phyloP scores from a whole-genome alignment of 805 yeast genomes.

The Danielia oregonensis region DNA sequence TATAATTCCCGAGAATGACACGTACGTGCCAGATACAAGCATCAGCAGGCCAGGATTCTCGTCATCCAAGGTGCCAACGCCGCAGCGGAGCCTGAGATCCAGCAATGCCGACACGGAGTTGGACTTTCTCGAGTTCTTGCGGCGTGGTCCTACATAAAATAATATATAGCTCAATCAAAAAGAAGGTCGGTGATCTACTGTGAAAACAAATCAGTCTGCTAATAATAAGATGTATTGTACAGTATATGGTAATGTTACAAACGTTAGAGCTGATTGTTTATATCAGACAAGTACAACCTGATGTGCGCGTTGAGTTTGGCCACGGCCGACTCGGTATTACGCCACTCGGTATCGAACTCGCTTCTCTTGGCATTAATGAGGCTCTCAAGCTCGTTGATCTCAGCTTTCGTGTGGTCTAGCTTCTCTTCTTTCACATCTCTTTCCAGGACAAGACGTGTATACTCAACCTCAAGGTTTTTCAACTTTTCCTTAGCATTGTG shows the following conservation, averaged over 20 bases:
- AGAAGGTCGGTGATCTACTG: no score
- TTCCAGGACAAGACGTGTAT: constrained; percentile 46
- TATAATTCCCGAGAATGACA: constrained; percentile 13
- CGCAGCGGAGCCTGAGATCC: constrained; percentile 9
- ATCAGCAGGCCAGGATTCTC: no score
- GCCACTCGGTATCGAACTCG: constrained; percentile 50
- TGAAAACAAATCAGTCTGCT: no score
- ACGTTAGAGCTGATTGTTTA: constrained; percentile 34
- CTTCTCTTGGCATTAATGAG: constrained; percentile 35
- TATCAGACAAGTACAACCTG: constrained; percentile 48
- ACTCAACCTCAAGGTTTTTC: constrained; percentile 41
- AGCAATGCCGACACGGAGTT: constrained; percentile 26
- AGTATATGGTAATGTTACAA: constrained; percentile 6
- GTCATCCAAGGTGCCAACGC: constrained; percentile 1
- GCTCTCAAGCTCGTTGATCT: constrained; percentile 42
- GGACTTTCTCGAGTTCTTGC: constrained; percentile 46
- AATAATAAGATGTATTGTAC: constrained; percentile 4
- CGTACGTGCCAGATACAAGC: constrained; percentile 4
- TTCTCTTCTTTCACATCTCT: constrained; percentile 47
- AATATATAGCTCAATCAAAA: no score
- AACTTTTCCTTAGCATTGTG: constrained; percentile 39
- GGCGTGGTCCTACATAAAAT: constrained; percentile 26
- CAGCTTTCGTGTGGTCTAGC: constrained; percentile 43
- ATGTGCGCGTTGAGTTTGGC: constrained; percentile 54
- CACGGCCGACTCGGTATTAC: constrained; percentile 50